These are phyloP conservation scores for Fusarium concolor DNA, from an alignment of 2,329 filamentous ascomycete genomes.

Conservation along the genomic window DNA sequence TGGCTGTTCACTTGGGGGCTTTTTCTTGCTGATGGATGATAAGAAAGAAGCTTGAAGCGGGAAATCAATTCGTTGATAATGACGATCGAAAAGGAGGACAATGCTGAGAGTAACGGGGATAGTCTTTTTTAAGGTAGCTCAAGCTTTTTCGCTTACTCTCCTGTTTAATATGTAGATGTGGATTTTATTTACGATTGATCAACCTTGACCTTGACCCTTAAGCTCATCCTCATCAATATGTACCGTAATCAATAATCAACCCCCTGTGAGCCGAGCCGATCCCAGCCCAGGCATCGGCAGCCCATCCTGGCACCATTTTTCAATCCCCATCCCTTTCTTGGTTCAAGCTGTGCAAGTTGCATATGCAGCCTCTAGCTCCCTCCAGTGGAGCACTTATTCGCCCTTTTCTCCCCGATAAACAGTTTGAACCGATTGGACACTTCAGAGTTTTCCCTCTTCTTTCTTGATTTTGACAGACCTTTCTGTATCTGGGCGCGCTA, in stretches of 20 bases:
- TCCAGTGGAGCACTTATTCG: slow-evolving; percentile 11
- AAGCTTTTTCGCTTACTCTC: slow-evolving; percentile 12
- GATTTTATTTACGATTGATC: background rate
- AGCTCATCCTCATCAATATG: slow-evolving; percentile 9
- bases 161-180: slow-evolving; percentile 1
- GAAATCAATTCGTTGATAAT: background rate
- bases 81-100: slow-evolving; percentile 12
- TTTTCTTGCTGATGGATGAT: slow-evolving; percentile 5
- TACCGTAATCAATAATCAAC: background rate
- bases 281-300: too few species aligned
- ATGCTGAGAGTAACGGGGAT: slow-evolving; percentile 6
- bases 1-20: background rate
- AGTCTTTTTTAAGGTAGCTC: slow-evolving; percentile 9
- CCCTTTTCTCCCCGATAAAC: slow-evolving; percentile 12
- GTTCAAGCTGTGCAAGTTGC: slow-evolving; percentile 16
- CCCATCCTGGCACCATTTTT: slow-evolving; percentile 8
- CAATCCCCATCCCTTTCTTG: slow-evolving; percentile 20
- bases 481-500: background rate
- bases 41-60: background rate
- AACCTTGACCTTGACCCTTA: slow-evolving; percentile 17
- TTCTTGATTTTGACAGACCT: background rate
- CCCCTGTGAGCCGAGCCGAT: slow-evolving; percentile 12
- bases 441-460: background rate
- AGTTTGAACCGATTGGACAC: slow-evolving; percentile 24
- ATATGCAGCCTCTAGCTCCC: slow-evolving; percentile 21